These are phyloP conservation scores for Russula ochroleuca DNA, from an alignment of 768 basidiomycete genomes.

Conservation along the genomic window DNA sequence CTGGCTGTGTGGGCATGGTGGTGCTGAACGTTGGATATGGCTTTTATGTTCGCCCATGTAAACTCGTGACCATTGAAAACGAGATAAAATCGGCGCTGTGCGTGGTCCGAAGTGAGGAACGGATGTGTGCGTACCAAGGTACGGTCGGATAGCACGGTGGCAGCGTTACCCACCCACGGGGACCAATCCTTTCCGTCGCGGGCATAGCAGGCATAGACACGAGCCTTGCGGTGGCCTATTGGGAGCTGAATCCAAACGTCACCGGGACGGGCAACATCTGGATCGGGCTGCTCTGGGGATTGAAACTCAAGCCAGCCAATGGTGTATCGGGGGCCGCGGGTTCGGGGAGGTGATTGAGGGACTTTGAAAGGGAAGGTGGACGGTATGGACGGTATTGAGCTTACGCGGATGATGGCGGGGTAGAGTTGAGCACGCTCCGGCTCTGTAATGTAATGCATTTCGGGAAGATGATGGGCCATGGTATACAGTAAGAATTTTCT, in stretches of 20 bases:
- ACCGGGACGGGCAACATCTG: conserved; percentile 20
- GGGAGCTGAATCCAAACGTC: conserved; percentile 24
- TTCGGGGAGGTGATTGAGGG: conserved; percentile 4
- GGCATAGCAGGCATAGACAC: conserved; percentile 20
- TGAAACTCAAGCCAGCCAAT: conserved; percentile 24
- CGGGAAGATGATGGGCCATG: conserved; percentile 3
- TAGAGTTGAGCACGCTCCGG: conserved; percentile 15
- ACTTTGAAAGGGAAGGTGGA: conserved; percentile 16
- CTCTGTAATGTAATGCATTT: conserved; percentile 23
- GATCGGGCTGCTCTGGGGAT: conserved; percentile 20
- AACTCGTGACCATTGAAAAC: conserved; percentile 16
- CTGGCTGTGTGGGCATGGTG: background rate
- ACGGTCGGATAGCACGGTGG: background rate
- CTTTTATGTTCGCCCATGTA: conserved; percentile 19
- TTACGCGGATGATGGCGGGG: conserved; percentile 11
- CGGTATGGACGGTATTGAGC: conserved; percentile 17
- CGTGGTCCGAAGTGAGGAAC: conserved; percentile 19
- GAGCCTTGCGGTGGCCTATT: conserved; percentile 21
- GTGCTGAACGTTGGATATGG: conserved; percentile 13
- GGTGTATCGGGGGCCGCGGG: conserved; percentile 18
- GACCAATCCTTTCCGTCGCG: conserved; percentile 19
- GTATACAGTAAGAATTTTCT: background rate
- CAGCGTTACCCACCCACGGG: conserved; percentile 17
- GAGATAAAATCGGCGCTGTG: conserved; percentile 22
- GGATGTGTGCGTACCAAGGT: conserved; percentile 13